Percentiles rank a stretch among this genome's conserved stretches.
Evolutionary conservation across 148 eudicot genomes (phyloP).

Genomic region (Rhododendron mucronatum): DNA sequence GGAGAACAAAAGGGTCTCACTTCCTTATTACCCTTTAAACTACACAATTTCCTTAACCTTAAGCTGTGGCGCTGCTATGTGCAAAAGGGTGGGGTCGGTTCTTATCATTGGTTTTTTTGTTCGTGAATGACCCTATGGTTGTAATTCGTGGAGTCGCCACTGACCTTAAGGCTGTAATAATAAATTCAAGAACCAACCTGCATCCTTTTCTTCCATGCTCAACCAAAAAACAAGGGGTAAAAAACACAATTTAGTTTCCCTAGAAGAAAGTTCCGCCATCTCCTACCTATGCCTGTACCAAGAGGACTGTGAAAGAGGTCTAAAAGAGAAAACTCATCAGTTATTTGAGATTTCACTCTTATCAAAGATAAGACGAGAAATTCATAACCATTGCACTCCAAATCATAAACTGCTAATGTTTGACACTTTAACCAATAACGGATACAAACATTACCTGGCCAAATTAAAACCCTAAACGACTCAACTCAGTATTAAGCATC

Average conservation of each 20-base stretch:
- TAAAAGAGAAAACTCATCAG: not conserved
- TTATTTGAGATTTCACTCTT: not conserved
- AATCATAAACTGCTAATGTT: not conserved
- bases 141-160: not conserved
- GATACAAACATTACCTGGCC: not conserved
- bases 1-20: not conserved
- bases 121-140: not conserved
- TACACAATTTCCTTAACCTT: not conserved
- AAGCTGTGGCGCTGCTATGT: not conserved
- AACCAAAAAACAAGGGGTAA: not conserved
- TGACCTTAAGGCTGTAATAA: not conserved
- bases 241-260: not conserved
- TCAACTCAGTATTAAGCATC: too few species aligned
- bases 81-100: not conserved
- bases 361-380: not conserved
- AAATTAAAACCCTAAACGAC: not conserved
- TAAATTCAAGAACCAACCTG: not conserved
- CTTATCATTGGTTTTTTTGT: not conserved
- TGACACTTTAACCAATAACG: too few species aligned
- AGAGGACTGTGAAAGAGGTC: not conserved
- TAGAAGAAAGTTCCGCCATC: not conserved
- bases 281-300: too few species aligned
- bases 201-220: not conserved
- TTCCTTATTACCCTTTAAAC: not conserved
- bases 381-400: not conserved